Evolutionary conservation across 805 yeast species (phyloP), one percentile per base, ranked within the genome.

Genomic region (Myxozyma vanderwaltii): DNA sequence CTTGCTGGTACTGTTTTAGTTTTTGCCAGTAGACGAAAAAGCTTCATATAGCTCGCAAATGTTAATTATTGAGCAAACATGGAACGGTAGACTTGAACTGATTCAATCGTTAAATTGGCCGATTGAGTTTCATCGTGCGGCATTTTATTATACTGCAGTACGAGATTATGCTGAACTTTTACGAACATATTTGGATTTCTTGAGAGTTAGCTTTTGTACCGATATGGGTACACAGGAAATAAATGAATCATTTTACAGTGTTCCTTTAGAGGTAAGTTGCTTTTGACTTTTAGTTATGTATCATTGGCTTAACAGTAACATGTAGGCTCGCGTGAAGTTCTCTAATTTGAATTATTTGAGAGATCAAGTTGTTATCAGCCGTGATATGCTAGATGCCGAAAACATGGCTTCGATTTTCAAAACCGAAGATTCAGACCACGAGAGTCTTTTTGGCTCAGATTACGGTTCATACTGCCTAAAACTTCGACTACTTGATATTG

Each of bases 291-390:
- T 43, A 5, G 15, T 23, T 15, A 43, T n/a, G n/a, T 4, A 26
- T 43, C 1, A 13, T 13, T 23, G 17, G 12, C 17, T n/a, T n/a
- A 15, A 43, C 19, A n/a, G 21, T 29, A 6, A 7, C n/a, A 33
- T 40, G n/a, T 45, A 47, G 51, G 40, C 51, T n/a, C 51, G 51
- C n/a, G 52, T 48, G 33, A 48, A 48, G 15, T 48, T 48, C 24
- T 35, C 4, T 8, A 48, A 48, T 26, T 17, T 48, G 4, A 19
- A 24, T 1, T 48, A 36, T 35, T 15, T 48, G 21, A 19, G 19
- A 6, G 29, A 35, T n/a, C 26, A 33, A 15, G 13, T 48, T 4
- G 19, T 8, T 6, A 12, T 15, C 5, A 17, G 23, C 12, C 19
- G 43, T 13, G 43, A 21, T 4, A 23, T 35, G 21, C 19, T 48